Evolutionary conservation across 306 rosid species (phyloP).

Genomic region (Acacia acuminata): DNA sequence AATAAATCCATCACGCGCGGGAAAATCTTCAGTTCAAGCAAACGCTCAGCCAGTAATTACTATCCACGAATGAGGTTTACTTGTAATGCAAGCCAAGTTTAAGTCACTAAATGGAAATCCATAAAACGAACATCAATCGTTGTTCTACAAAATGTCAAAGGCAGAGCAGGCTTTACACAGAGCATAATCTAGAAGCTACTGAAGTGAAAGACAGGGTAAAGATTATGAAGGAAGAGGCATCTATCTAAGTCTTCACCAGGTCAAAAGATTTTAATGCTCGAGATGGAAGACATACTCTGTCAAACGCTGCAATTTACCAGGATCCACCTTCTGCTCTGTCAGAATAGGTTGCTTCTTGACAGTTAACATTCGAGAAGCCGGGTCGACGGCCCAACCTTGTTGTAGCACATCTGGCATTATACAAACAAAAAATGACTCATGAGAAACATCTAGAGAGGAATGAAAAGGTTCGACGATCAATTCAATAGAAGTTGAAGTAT

Average conservation of each 20-base stretch:
- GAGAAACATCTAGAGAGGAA: neutral
- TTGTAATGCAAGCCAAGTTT: neutral
- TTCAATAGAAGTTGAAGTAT: too few relatives aligned
- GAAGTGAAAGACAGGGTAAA: neutral
- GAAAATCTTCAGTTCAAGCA: neutral
- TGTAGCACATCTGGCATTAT: conserved; percentile 56
- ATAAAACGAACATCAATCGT: neutral
- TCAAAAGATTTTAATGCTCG: conserved; percentile 58
- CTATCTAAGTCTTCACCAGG: conserved; percentile 13
- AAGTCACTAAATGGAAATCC: neutral
- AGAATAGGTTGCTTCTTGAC: conserved; percentile 73
- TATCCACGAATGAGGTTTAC: neutral
- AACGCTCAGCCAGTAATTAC: neutral
- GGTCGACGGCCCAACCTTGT: conserved; percentile 80
- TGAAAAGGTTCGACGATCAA: neutral
- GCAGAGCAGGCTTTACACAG: neutral
- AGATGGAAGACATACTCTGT: conserved; percentile 92
- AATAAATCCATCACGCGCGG: neutral
- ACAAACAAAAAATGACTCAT: conserved; percentile 1
- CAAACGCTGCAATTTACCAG: conserved; percentile 80
- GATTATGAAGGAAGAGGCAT: neutral
- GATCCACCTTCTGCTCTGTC: conserved; percentile 82
- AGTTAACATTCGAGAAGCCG: conserved; percentile 71
- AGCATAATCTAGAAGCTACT: neutral
- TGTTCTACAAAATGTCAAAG: neutral